Evolutionary conservation across 306 rosid species (phyloP).

Genomic region (Lathyrus aphaca): DNA sequence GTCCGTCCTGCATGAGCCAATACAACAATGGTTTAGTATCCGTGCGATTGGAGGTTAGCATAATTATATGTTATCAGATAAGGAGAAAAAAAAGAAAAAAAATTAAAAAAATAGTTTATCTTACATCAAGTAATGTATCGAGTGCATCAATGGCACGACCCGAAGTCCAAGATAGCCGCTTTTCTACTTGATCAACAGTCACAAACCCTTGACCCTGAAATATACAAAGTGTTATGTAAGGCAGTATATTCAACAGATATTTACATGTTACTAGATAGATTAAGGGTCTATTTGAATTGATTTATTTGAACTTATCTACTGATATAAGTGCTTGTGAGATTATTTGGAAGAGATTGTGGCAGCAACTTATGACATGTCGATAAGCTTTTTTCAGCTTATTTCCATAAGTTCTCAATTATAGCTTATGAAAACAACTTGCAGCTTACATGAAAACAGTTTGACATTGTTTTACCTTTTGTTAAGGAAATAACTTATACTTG

Average conservation of each 20-base stretch:
- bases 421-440: too few relatives aligned
- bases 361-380: too few relatives aligned
- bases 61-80: background rate
- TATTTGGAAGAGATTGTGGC: too few relatives aligned
- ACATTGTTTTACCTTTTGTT: too few relatives aligned
- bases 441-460: too few relatives aligned
- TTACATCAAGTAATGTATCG: constrained; percentile 83
- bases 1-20: constrained; percentile 76
- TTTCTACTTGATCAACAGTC: constrained; percentile 79
- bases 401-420: too few relatives aligned
- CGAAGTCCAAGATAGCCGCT: constrained; percentile 79
- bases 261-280: constrained; percentile 6
- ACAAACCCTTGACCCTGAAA: constrained; percentile 88
- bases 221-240: constrained; percentile 26
- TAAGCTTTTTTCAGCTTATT: too few relatives aligned
- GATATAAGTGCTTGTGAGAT: too few relatives aligned
- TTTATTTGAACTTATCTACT: too few relatives aligned
- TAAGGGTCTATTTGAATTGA: too few relatives aligned
- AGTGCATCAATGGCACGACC: constrained; percentile 93
- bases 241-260: background rate
- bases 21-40: constrained; percentile 19
- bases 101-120: constrained; percentile 24
- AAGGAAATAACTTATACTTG: too few relatives aligned
- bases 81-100: background rate
- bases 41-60: constrained; percentile 27